Evolutionary conservation across 73 alveolate species (phyloP), one percentile per base, ranked within the genome.

Genomic region (Blepharisma japonicum): DNA sequence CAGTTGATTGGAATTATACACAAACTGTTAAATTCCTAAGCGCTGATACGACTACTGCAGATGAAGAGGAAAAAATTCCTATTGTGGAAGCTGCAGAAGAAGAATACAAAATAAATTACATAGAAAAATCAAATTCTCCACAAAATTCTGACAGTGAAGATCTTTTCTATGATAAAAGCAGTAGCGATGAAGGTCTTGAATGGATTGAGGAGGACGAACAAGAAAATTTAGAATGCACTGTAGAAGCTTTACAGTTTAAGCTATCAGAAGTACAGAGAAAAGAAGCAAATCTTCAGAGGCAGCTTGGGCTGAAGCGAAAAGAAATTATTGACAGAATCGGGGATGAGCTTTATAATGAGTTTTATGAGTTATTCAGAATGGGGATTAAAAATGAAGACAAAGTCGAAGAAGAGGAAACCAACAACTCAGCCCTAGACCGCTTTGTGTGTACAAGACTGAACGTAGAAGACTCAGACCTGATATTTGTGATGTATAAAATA

Each of bases 201-300:
- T 32, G 42, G 42, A 32, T 32, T 32, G 42, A 32, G 3, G 42
- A 32, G 42, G 42, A 32, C 42, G 42, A 32, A 32, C 42, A 78
- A 1, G 78, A 25, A 66, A 72, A 71, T 6, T 56, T 78, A 8
- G 77, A 78, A 71, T 45, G 47, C 67, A 78, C 85, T 0, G 80
- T 54, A 55, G 7, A 47, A 53, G 68, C n/a, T 14, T 18, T 48
- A 14, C 45, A 66, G 27, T 45, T 38, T 14, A 39, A 51, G 4
- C 68, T 78, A 1, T 56, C n/a, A 23, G 68, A 23, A 7, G 53
- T 78, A 32, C 61, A 56, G 27, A 72, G 53, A 14, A 55, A 48
- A 6, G 79, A 78, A 8, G 71, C 39, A 56, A 67, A 66, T 14
- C 5, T 45, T 0, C 80, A 78, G 25, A 55, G 53, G 42, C 53